These are phyloP conservation scores for Claviceps humidiphila DNA, from an alignment of 2,329 filamentous ascomycete species.

Conservation along the genomic window DNA sequence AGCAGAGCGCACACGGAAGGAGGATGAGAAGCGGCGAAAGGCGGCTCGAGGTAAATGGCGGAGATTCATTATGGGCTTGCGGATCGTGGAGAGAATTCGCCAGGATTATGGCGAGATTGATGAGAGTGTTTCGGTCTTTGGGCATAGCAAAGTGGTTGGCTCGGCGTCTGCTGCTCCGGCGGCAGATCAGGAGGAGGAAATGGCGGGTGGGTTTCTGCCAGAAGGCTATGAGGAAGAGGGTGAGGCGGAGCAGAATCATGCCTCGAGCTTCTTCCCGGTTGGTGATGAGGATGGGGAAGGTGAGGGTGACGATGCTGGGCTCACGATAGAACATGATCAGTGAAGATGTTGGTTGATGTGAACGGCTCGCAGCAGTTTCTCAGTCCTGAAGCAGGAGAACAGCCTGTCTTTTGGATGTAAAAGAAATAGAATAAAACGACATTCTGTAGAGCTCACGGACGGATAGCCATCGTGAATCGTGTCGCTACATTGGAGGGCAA, in stretches of 20 bases:
- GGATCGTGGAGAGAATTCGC: constrained; percentile 65
- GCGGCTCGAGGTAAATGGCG: constrained; percentile 66
- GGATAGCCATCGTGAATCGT: too few relatives aligned
- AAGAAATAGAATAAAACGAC: too few relatives aligned
- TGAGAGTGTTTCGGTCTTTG: constrained; percentile 39
- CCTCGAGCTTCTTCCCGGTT: constrained; percentile 35
- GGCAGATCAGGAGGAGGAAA: constrained; percentile 30
- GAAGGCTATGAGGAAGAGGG: constrained; percentile 41
- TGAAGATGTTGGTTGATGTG: too few relatives aligned
- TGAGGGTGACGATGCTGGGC: constrained; percentile 19
- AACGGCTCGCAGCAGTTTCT: background rate
- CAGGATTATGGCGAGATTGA: constrained; percentile 60
- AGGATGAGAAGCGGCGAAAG: constrained; percentile 71
- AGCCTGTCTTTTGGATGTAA: background rate
- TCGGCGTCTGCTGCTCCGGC: constrained; percentile 9
- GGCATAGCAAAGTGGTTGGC: constrained; percentile 26
- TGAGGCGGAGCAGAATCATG: constrained; percentile 20
- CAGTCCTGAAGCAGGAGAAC: background rate
- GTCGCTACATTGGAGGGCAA: too few relatives aligned
- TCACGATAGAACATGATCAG: constrained; percentile 20
- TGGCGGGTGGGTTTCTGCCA: constrained; percentile 48
- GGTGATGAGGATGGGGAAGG: constrained; percentile 29
- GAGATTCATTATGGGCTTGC: constrained; percentile 73
- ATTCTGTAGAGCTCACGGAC: too few relatives aligned
- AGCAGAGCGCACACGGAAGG: constrained; percentile 60